Evolutionary conservation across 306 rosid genomes (phyloP), one percentile per base, ranked within the genome.

Genomic region (Comarum palustre): DNA sequence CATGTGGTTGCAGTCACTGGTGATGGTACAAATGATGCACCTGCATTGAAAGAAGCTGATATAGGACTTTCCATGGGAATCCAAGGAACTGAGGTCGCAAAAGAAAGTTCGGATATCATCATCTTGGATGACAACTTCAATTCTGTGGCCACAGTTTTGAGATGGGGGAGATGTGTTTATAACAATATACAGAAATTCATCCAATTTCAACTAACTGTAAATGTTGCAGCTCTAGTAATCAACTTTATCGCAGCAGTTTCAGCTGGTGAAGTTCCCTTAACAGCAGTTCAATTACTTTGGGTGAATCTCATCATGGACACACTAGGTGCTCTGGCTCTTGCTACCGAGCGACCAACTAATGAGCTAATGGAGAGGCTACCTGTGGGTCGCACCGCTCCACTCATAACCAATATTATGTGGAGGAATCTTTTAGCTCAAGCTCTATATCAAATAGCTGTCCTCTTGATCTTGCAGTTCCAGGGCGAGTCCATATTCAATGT

Each of bases 291-390:
- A 66, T 72, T 92, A 8, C 67, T 92, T 25, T 92, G 96, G 96
- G 96, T 92, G 54, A 90, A 92, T 79, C 96, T 92, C 77, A 92
- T 90, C 68, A 90, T 92, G 98, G 96, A 92, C 58, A 88, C 96
- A 6, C 69, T 90, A 48, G 98, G 98, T 15, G 98, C 98, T 77
- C 80, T 92, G 34, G 98, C 98, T 62, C 80, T 92, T 4, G 98
- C 98, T 42, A 92, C 96, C 25, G 98, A 92, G 71, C 76, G 87
- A 27, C 98, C 98, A 10, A 90, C 90, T 20, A 70, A 88, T 24
- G 98, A 92, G 86, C 73, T 90, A 66, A 90, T 88, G 98, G 66
- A 81, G 80, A 87, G 79, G 79, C 10, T 9, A 12, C 98, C 98
- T 0, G 89, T 92, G 3, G 96, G 98, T n/a, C 79, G 96, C 27